phyloP scores from a whole-genome alignment of 2,329 filamentous ascomycete species.

The Amauroascus verrucosus region DNA sequence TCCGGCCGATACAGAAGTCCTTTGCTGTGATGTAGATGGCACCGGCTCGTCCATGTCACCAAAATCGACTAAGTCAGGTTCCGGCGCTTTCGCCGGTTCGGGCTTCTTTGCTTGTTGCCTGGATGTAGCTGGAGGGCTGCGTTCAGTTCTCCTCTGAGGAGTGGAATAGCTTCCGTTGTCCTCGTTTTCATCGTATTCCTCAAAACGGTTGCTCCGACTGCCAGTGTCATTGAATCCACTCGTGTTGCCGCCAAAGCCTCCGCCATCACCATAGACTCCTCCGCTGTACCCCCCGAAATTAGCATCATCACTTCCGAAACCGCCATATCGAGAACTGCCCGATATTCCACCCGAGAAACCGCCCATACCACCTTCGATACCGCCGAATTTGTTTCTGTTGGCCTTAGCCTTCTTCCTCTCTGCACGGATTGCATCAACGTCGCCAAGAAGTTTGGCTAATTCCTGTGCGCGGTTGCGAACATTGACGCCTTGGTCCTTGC shows the following conservation, averaged over 20 bases:
- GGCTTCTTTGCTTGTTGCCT: constrained; percentile 48
- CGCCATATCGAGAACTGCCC: constrained; percentile 62
- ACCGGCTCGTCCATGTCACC: constrained; percentile 53
- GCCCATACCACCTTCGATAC: constrained; percentile 71
- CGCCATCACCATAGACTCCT: constrained; percentile 87
- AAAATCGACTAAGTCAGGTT: constrained; percentile 85
- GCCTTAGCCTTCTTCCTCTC: constrained; percentile 78
- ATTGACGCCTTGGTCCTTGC: constrained; percentile 97
- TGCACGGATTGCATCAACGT: constrained; percentile 47
- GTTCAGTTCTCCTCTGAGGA: constrained; percentile 42
- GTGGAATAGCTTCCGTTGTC: constrained; percentile 54
- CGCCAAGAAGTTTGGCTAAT: constrained; percentile 80
- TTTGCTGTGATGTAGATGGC: constrained; percentile 26
- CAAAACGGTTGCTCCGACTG: constrained; percentile 63
- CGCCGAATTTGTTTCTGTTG: constrained; percentile 90
- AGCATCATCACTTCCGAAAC: constrained; percentile 72
- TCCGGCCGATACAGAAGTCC: constrained; percentile 27
- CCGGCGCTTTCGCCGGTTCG: constrained; percentile 69
- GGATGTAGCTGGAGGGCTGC: constrained; percentile 25
- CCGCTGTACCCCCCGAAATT: constrained; percentile 58
- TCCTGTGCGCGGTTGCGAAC: constrained; percentile 95
- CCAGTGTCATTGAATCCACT: constrained; percentile 60
- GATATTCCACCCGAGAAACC: constrained; percentile 43
- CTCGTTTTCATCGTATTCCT: constrained; percentile 95
- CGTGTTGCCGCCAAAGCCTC: constrained; percentile 73